Evolutionary conservation across 192 early-diverging fungal species (phyloP), one percentile per base, ranked within the genome.

Genomic region (Coemansia sp.): DNA sequence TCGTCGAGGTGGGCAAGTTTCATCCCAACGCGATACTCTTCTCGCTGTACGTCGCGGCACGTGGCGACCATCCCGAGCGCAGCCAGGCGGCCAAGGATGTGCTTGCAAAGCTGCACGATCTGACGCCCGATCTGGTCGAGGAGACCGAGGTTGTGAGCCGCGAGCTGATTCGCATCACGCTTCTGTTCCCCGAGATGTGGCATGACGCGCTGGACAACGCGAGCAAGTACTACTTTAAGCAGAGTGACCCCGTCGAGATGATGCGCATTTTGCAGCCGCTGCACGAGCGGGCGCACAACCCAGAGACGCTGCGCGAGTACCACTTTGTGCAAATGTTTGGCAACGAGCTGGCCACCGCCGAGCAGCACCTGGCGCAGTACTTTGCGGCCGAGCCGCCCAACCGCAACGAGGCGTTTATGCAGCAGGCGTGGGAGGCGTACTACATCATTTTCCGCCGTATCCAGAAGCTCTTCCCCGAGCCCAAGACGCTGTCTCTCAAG

Each of bases 11-110:
- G n/a, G 97, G 95, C 28, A 91, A 91, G 58, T 83, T 83, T 40
- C 92, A 99, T 60, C 97, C 97, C 5, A 95, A 99, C 61, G 93
- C 97, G 5, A 80, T 97, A n/a, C 84, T 99, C 11, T 98, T 97
- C 61, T 94, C 97, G 26, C 65, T 99, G 19, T 95, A 90, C 4
- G 95, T 98, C 0, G 94, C 95, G 9, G 92, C 93, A 0, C 95
- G 96, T 49, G 94, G 93, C 5, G 89, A 89, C 49, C 89, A 84
- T 55, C 59, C 58, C 2, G 51, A 82, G 33, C 70, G 94, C 43
- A 55, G 60, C 46, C 54, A 66, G 35, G 87, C 94, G 2, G 94
- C 95, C 0, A 59, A 84, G 46, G 84, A 86, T 0, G 93, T 97
- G 25, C 86, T 98, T 84, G 92, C 95, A 41, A 92, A 92, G 59